A percentile compares a stretch with the other conserved stretches of the same genome.
These are phyloP conservation scores for Lasiosphaeria ovina DNA, from an alignment of 495 filamentous ascomycete genomes.

Conservation along the genomic window DNA sequence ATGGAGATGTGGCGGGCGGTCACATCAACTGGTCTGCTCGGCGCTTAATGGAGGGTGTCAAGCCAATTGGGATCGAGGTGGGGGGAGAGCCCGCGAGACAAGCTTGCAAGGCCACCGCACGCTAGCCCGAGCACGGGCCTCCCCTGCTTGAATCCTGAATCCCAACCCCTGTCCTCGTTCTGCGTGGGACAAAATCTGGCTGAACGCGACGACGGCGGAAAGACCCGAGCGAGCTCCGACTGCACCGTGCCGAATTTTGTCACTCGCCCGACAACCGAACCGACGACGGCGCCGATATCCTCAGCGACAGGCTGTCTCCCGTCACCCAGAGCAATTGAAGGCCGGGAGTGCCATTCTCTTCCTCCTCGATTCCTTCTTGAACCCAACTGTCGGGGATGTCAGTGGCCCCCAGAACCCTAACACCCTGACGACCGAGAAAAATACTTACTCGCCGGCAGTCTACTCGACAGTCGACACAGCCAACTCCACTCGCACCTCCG, in stretches of 20 bases:
- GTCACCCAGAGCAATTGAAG: neutral
- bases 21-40: slow-evolving; percentile 15
- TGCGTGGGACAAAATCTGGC: neutral
- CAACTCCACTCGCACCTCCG: too few species aligned
- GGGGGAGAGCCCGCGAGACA: neutral
- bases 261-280: neutral
- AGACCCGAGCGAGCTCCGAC: slow-evolving; percentile 3
- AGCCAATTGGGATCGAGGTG: slow-evolving; percentile 15
- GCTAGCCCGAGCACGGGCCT: neutral
- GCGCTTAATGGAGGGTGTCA: slow-evolving; percentile 27
- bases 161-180: neutral
- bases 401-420: too few species aligned
- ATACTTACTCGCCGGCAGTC: too few species aligned
- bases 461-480: too few species aligned
- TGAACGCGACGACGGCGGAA: neutral
- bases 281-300: slow-evolving; percentile 2
- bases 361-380: neutral
- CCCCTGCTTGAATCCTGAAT: neutral
- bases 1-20: neutral
- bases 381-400: too few species aligned
- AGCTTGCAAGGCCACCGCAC: neutral
- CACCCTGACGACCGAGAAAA: too few species aligned
- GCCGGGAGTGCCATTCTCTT: neutral
- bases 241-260: slow-evolving; percentile 1
- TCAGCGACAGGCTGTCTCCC: neutral